Conservation (phyloP, 768 basidiomycete species). For the Auriscalpium vulgare region DNA sequence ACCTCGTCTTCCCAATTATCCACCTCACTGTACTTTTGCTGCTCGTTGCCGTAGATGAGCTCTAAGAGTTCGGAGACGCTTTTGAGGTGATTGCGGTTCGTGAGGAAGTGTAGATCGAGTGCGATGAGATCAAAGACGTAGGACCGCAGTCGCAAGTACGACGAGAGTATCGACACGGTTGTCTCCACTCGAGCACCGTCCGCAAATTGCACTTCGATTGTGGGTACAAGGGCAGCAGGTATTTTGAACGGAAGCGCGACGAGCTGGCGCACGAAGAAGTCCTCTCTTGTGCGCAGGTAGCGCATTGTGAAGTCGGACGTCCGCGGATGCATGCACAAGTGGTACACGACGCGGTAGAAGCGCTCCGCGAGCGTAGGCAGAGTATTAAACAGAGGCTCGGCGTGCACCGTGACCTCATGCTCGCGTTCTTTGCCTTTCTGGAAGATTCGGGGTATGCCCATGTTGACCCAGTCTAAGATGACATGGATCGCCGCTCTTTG, state of each 20-base stretch:
- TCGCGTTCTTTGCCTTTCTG: conserved; percentile 34
- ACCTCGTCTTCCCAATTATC: conserved; percentile 39
- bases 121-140: conserved; percentile 81
- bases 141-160: conserved; percentile 78
- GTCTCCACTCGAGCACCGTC: conserved; percentile 67
- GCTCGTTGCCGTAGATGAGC: conserved; percentile 70
- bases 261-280: conserved; percentile 87
- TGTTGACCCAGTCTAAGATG: conserved; percentile 68
- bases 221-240: conserved; percentile 42
- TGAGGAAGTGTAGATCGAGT: conserved; percentile 81
- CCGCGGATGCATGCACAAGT: conserved; percentile 79
- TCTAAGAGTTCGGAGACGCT: conserved; percentile 67
- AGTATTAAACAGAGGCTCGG: conserved; percentile 48
- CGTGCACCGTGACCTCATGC: conserved; percentile 21
- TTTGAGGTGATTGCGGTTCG: conserved; percentile 68
- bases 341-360: conserved; percentile 74
- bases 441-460: conserved; percentile 56
- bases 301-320: conserved; percentile 78
- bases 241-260: conserved; percentile 61
- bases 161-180: conserved; percentile 56
- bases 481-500: conserved; percentile 71
- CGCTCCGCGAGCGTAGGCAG: conserved; percentile 80
- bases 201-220: conserved; percentile 55
- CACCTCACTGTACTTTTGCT: conserved; percentile 34
- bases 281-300: conserved; percentile 80